Evolutionary conservation across 352 stramenopile genomes (phyloP), one percentile per base, ranked within the genome.

Genomic region (Phytopythium boreale): DNA sequence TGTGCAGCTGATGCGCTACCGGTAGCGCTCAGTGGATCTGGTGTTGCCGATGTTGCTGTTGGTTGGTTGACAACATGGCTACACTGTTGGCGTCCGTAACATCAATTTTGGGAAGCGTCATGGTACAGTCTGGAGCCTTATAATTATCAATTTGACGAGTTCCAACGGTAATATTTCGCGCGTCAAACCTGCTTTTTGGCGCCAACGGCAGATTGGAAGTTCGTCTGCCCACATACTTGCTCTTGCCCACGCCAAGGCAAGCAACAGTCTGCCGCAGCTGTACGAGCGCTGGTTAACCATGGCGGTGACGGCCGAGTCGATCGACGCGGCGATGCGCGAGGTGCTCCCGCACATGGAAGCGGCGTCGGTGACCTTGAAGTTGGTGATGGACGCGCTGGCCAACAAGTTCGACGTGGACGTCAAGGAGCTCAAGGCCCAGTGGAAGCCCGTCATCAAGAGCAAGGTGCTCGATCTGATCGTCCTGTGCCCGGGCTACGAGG

Each of bases 331-430:
- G 62, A 69, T 95, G 60, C 59, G 67, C 41, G 57, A 79, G 56
- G 70, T 91, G 20, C 73, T 93, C 1, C 84, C 87, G 36, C 64
- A 61, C 11, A 77, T 95, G 72, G 73, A 93, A 55, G 71, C 72
- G 19, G 50, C 68, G 29, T 75, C 70, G 22, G 79, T 79, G 51
- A 91, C 75, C 20, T 51, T 93, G 11, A 69, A 74, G 15, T 61
- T 70, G 27, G 63, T 95, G 34, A 73, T 82, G 64, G 60, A 80
- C 56, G 77, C 77, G 47, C 62, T 95, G 34, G 80, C 82, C 20
- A 44, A 55, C 26, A 77, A 73, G 46, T 77, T 94, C 12, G 67
- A 64, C 14, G 82, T 90, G 41, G 64, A 75, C 22, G 68, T 67
- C 43, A 19, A 29, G 10, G 77, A 84, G 14, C 58, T 91, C 4